These are phyloP conservation scores for Linnemannia schmuckeri DNA, from an alignment of 192 early-diverging fungal species.

Conservation along the genomic window DNA sequence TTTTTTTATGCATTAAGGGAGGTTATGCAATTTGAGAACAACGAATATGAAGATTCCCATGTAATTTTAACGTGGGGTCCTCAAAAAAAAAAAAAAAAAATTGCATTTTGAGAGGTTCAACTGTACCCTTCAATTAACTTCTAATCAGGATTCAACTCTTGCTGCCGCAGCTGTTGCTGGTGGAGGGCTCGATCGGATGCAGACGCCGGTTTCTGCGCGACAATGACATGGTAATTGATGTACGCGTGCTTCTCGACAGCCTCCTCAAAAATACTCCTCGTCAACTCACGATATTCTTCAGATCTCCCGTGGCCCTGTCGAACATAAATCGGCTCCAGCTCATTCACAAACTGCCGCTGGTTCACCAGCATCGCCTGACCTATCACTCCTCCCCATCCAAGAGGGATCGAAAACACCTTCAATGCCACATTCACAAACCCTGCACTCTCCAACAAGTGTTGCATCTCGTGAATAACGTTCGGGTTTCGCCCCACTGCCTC, in stretches of 20 bases:
- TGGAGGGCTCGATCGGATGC: conserved; percentile 11
- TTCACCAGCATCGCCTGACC: conserved; percentile 46
- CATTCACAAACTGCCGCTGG: conserved; percentile 38
- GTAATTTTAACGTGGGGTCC: too few relatives aligned
- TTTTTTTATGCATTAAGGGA: too few relatives aligned
- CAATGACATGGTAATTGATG: conserved; percentile 32
- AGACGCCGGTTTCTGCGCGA: conserved; percentile 29
- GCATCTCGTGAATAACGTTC: conserved; percentile 46
- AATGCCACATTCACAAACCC: conserved; percentile 36
- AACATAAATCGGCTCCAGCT: conserved; percentile 46
- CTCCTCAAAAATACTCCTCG: conserved; percentile 37
- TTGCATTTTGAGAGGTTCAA: too few relatives aligned
- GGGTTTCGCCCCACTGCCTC: conserved; percentile 47
- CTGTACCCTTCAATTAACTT: neutral
- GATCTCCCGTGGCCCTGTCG: conserved; percentile 31
- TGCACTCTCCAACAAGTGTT: conserved; percentile 18
- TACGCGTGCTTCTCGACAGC: conserved; percentile 37
- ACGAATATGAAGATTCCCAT: too few relatives aligned
- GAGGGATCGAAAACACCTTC: conserved; percentile 41
- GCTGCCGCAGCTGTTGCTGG: conserved; percentile 23
- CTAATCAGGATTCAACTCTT: neutral
- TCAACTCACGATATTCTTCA: conserved; percentile 30
- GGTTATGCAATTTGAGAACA: too few relatives aligned
- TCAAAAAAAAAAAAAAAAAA: too few relatives aligned
- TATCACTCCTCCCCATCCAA: conserved; percentile 42